Evolutionary conservation across 108 stramenopile genomes (phyloP).

Genomic region (Aurantiochytrium sp.): DNA sequence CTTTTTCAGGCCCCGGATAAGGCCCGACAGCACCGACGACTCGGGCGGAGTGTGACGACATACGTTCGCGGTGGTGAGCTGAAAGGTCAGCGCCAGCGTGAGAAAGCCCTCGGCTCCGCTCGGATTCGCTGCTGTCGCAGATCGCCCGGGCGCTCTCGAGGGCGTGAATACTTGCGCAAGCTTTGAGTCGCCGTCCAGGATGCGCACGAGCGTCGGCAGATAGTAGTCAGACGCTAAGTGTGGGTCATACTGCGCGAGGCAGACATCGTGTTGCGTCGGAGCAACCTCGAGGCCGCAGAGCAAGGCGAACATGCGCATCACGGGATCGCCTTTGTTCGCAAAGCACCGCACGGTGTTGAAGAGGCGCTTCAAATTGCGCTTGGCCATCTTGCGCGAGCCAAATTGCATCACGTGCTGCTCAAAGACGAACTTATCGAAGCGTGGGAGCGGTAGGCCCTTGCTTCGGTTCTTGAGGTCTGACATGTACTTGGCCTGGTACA

Average conservation of each 20-base stretch:
- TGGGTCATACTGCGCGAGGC: not conserved
- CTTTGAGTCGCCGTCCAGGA: not conserved
- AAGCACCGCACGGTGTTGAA: not conserved
- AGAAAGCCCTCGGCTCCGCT: not conserved
- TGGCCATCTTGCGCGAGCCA: slow-evolving; percentile 23
- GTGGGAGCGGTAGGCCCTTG: not conserved
- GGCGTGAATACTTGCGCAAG: not conserved
- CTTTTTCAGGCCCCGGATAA: not conserved
- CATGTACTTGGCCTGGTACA: not conserved
- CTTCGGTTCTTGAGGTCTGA: not conserved
- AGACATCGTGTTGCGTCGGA: not conserved
- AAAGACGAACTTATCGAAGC: slow-evolving; percentile 1
- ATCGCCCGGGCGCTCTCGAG: not conserved
- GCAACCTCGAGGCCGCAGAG: not conserved
- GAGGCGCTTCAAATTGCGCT: slow-evolving; percentile 21
- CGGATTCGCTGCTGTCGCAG: no score
- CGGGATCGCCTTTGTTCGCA: not conserved
- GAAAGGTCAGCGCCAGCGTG: not conserved
- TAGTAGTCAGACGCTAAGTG: slow-evolving; percentile 16
- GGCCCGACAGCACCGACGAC: not conserved
- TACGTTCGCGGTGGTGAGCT: not conserved
- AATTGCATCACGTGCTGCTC: not conserved
- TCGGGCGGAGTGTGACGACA: not conserved
- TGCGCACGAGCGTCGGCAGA: not conserved
- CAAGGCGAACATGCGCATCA: not conserved